Conservation (phyloP, 805 yeast genomes). For the Wickerhamiella qilinensis region DNA sequence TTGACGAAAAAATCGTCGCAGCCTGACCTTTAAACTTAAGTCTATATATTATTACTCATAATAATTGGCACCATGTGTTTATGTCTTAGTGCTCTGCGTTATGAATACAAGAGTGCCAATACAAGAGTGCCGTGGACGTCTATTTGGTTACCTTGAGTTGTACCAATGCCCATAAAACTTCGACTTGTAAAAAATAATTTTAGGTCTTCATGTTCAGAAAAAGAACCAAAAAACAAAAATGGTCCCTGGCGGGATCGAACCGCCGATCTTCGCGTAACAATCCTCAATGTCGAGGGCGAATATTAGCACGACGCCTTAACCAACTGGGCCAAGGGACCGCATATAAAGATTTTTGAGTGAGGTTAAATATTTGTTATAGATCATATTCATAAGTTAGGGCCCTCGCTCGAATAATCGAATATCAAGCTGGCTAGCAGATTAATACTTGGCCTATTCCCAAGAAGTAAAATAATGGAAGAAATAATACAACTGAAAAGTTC, state of each 20-base stretch:
- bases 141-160: too few relatives aligned
- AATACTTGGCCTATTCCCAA: too few relatives aligned
- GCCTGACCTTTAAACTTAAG: not conserved
- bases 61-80: not conserved
- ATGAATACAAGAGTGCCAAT: too few relatives aligned
- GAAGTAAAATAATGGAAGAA: too few relatives aligned
- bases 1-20: not conserved
- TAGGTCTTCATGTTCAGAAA: not conserved
- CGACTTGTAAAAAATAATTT: not conserved
- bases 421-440: too few relatives aligned
- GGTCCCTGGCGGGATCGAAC: conserved; percentile 27
- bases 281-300: not conserved
- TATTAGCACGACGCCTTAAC: conserved; percentile 46
- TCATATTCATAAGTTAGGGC: too few relatives aligned
- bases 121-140: too few relatives aligned
- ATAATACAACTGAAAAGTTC: too few relatives aligned
- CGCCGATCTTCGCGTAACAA: conserved; percentile 15
- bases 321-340: conserved; percentile 46
- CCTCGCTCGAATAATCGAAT: too few relatives aligned
- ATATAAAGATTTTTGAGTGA: too few relatives aligned
- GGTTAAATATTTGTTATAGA: too few relatives aligned
- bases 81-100: not conserved
- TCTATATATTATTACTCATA: not conserved
- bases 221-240: conserved; percentile 4
- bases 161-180: too few relatives aligned